Evolutionary conservation across 495 filamentous ascomycete genomes (phyloP).

Genomic region (Pseudotulostoma volvatum): DNA sequence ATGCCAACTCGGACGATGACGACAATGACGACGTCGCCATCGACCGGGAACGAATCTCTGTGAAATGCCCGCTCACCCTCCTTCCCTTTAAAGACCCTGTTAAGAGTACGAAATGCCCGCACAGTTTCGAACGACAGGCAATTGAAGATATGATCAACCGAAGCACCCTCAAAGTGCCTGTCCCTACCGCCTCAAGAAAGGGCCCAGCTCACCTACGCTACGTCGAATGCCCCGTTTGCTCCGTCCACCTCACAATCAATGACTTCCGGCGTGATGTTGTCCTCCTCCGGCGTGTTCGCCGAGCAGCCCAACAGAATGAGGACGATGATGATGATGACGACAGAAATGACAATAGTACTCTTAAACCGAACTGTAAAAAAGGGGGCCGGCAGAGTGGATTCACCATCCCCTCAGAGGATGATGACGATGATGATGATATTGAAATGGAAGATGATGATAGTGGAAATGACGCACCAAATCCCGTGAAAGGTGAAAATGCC

Average conservation of each 20-base stretch:
- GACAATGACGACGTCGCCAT: slow-evolving; percentile 59
- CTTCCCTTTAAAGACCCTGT: slow-evolving; percentile 52
- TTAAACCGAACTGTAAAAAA: too few species aligned
- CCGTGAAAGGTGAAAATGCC: too few species aligned
- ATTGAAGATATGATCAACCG: slow-evolving; percentile 46
- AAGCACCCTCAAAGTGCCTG: slow-evolving; percentile 15
- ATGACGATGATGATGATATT: slow-evolving; percentile 7
- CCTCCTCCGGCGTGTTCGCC: slow-evolving; percentile 24
- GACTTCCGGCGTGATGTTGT: slow-evolving; percentile 30
- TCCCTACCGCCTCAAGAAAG: slow-evolving; percentile 10
- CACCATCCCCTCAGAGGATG: slow-evolving; percentile 12
- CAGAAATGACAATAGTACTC: too few species aligned
- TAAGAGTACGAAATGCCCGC: slow-evolving; percentile 62
- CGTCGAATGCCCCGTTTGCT: slow-evolving; percentile 36
- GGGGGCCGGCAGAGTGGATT: slow-evolving; percentile 10
- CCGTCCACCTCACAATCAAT: slow-evolving; percentile 18
- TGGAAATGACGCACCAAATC: too few species aligned
- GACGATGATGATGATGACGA: slow-evolving; percentile 23
- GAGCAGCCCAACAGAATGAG: slow-evolving; percentile 13
- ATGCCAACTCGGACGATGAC: slow-evolving; percentile 16
- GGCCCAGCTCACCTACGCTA: slow-evolving; percentile 10
- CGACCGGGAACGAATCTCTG: slow-evolving; percentile 46
- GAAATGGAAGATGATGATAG: slow-evolving; percentile 7
- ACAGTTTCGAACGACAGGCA: slow-evolving; percentile 64
- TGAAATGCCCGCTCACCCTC: slow-evolving; percentile 72